Conservation (phyloP, 202 grass and related monocot genomes). For the Saccharum hybrid region DNA sequence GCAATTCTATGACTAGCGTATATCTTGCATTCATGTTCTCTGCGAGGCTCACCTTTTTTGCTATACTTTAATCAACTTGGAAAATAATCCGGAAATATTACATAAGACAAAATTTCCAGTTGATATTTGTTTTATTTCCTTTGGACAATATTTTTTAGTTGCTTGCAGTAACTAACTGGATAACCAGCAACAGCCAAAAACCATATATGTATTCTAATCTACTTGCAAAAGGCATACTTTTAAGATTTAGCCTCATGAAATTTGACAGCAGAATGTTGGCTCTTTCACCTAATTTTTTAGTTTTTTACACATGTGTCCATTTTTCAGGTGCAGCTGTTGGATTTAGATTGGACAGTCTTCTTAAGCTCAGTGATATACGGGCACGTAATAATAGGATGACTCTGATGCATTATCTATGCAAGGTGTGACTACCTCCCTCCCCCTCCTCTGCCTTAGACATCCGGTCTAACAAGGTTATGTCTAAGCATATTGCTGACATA, state of each 20-base stretch:
- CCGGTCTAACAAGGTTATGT: background rate
- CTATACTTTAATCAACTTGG: background rate
- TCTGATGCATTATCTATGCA: conserved; percentile 98
- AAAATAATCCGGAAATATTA: background rate
- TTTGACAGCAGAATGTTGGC: conserved; percentile 15
- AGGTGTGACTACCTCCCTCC: background rate
- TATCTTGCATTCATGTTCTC: background rate
- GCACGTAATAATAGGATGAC: conserved; percentile 93
- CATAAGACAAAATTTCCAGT: background rate
- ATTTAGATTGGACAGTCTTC: conserved; percentile 96
- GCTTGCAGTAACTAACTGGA: background rate
- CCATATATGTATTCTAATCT: background rate
- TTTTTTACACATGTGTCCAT: background rate
- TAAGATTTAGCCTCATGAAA: background rate
- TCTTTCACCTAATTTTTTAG: background rate
- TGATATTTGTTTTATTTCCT: conserved; percentile 28
- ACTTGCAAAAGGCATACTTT: background rate
- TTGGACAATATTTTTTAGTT: conserved; percentile 14
- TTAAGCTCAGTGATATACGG: conserved; percentile 87
- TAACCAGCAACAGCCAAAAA: background rate
- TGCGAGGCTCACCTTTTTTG: background rate
- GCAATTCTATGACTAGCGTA: conserved; percentile 24
- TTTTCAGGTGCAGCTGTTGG: conserved; percentile 91
- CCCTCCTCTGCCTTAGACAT: conserved; percentile 6
- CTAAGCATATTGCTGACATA: background rate